These are phyloP conservation scores for Sporothrix protearum DNA, from an alignment of 2,329 filamentous ascomycete genomes.

Conservation along the genomic window DNA sequence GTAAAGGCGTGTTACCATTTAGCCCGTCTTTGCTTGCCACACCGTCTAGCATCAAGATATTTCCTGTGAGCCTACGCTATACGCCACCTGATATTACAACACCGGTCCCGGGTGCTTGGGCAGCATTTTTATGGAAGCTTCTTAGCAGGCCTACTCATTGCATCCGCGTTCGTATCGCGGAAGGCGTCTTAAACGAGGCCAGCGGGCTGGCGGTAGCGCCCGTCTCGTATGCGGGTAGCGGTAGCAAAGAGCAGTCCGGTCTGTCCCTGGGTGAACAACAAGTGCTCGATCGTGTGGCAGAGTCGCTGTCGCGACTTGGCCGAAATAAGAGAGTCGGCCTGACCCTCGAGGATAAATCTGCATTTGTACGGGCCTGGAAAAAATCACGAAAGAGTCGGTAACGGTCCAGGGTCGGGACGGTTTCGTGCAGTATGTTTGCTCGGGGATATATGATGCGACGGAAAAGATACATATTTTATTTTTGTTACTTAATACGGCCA, in stretches of 20 bases:
- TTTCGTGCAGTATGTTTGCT: too few species aligned
- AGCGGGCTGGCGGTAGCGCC: background rate
- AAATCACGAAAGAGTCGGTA: constrained; percentile 35
- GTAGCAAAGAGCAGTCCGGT: background rate
- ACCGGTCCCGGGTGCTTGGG: constrained; percentile 71
- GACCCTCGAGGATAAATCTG: constrained; percentile 75
- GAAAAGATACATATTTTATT: too few species aligned
- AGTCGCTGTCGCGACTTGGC: constrained; percentile 81
- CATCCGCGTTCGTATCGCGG: constrained; percentile 86
- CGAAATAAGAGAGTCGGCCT: constrained; percentile 85
- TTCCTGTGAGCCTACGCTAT: constrained; percentile 87
- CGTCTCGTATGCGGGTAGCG: too few species aligned
- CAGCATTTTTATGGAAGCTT: constrained; percentile 78
- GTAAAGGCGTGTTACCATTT: constrained; percentile 80
- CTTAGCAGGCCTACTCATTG: constrained; percentile 81
- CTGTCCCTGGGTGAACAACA: constrained; percentile 58
- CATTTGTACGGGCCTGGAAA: constrained; percentile 69
- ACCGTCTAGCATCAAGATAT: constrained; percentile 68
- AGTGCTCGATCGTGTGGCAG: constrained; percentile 73
- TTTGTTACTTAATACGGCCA: too few species aligned
- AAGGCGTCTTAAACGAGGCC: constrained; percentile 57
- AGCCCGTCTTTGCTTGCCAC: constrained; percentile 71
- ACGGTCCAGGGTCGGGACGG: constrained; percentile 30
- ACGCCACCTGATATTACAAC: constrained; percentile 87
- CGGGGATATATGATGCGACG: too few species aligned